These are phyloP conservation scores for Sporothrix pallida DNA, from an alignment of 2,329 filamentous ascomycete species.

Conservation along the genomic window DNA sequence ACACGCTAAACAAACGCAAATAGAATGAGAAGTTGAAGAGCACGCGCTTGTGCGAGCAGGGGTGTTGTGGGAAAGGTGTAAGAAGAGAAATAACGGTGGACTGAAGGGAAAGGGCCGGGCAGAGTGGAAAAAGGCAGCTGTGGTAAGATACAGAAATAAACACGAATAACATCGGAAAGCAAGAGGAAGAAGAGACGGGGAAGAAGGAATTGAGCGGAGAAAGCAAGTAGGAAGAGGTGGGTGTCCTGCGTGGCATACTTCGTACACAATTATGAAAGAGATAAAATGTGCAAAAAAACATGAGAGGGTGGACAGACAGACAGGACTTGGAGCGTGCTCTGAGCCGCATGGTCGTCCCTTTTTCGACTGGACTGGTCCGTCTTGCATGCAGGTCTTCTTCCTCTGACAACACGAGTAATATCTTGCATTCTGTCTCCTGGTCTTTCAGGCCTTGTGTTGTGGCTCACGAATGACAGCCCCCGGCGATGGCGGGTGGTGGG, in stretches of 20 bases:
- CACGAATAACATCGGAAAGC: background rate
- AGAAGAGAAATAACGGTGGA: background rate
- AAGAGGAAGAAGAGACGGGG: background rate
- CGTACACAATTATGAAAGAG: background rate
- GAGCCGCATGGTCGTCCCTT: constrained; percentile 6
- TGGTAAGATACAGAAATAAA: background rate
- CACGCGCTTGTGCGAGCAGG: constrained; percentile 12
- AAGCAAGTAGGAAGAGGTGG: background rate
- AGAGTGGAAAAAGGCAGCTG: background rate
- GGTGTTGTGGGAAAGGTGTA: background rate
- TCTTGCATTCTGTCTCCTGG: background rate
- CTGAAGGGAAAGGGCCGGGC: background rate
- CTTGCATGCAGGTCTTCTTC: background rate
- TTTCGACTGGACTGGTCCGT: background rate
- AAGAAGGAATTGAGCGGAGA: constrained; percentile 6
- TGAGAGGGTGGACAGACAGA: constrained; percentile 9
- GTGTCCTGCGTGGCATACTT: constrained; percentile 17
- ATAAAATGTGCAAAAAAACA: constrained; percentile 6
- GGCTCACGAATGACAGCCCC: background rate
- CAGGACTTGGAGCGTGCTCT: background rate
- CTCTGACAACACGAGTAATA: too few species aligned
- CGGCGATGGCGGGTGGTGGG: constrained; percentile 6
- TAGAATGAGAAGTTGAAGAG: constrained; percentile 11
- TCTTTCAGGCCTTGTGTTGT: too few species aligned
- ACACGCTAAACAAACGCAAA: background rate